Conservation (phyloP, 208 protist species). For the Acanthamoeba triangularis region DNA sequence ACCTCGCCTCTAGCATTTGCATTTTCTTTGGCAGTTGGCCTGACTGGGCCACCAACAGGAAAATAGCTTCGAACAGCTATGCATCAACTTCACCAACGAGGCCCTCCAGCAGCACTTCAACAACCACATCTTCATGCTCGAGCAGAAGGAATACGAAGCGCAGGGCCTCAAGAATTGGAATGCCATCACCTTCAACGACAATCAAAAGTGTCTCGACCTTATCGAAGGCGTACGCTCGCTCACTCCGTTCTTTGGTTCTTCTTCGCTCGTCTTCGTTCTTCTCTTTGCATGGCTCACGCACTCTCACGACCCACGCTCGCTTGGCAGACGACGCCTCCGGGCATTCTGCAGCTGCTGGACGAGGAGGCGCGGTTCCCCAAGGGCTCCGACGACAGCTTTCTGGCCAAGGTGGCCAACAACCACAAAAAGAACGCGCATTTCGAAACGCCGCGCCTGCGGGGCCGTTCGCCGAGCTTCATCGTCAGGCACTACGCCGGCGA, state of each 20-base stretch:
- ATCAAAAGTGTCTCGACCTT: conserved; percentile 84
- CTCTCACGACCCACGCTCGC: background rate
- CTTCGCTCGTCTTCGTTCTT: background rate
- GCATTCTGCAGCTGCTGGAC: conserved; percentile 86
- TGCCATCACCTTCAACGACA: conserved; percentile 85
- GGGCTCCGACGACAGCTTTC: conserved; percentile 79
- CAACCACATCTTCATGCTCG: conserved; percentile 96
- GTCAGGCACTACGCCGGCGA: conserved; percentile 77
- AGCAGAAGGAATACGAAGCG: conserved; percentile 86
- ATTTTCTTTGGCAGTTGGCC: too few relatives aligned
- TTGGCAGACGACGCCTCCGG: conserved; percentile 19
- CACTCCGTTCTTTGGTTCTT: background rate
- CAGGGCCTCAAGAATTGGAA: conserved; percentile 84
- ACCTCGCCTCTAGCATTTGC: background rate
- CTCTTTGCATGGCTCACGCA: background rate
- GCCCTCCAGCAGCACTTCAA: conserved; percentile 98
- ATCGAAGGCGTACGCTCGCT: conserved; percentile 80
- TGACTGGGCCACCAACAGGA: conserved; percentile 34
- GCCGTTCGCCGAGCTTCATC: conserved; percentile 74
- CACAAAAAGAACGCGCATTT: conserved; percentile 82
- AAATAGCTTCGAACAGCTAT: conserved; percentile 98
- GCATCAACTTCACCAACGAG: conserved; percentile 99
- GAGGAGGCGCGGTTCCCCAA: conserved; percentile 88
- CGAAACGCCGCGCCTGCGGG: conserved; percentile 65
- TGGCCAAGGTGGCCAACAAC: conserved; percentile 83